phyloP scores from a whole-genome alignment of 192 early-diverging fungal genomes.

The Diversispora epigaea region DNA sequence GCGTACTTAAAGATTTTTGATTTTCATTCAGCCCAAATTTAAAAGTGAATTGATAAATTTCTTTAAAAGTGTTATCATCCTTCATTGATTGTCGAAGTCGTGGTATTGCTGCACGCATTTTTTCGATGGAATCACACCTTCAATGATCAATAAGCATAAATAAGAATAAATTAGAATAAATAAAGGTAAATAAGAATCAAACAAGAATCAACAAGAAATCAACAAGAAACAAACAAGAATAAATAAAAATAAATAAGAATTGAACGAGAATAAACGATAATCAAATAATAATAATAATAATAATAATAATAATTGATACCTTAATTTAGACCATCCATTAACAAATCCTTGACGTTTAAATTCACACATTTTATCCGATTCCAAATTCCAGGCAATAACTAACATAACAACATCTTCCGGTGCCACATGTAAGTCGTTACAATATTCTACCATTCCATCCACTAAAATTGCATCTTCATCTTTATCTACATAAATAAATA shows the following conservation, averaged over 20 bases:
- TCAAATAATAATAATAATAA: background rate
- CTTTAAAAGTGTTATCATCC: constrained; percentile 59
- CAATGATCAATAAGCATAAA: constrained; percentile 25
- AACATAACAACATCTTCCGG: constrained; percentile 73
- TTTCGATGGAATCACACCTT: constrained; percentile 64
- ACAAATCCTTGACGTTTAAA: constrained; percentile 70
- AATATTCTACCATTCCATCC: constrained; percentile 72
- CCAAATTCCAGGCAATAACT: constrained; percentile 67
- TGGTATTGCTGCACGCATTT: constrained; percentile 57
- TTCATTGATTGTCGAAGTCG: constrained; percentile 52
- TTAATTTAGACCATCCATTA: constrained; percentile 68
- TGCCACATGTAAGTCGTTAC: constrained; percentile 68
- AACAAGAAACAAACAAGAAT: too few relatives aligned
- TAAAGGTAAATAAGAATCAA: background rate
- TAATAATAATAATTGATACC: constrained; percentile 35
- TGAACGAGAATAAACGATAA: too few relatives aligned
- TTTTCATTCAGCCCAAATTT: constrained; percentile 65
- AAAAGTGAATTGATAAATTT: constrained; percentile 77
- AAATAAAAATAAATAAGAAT: too few relatives aligned
- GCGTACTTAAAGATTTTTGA: constrained; percentile 74
- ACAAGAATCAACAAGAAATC: background rate
- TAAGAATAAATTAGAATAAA: background rate
- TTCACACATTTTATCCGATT: constrained; percentile 71
- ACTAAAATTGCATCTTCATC: constrained; percentile 66
- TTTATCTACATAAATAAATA: constrained; percentile 42